Evolutionary conservation across 1,139 yeast genomes (phyloP).

Genomic region (Sugiyamaella japonica): DNA sequence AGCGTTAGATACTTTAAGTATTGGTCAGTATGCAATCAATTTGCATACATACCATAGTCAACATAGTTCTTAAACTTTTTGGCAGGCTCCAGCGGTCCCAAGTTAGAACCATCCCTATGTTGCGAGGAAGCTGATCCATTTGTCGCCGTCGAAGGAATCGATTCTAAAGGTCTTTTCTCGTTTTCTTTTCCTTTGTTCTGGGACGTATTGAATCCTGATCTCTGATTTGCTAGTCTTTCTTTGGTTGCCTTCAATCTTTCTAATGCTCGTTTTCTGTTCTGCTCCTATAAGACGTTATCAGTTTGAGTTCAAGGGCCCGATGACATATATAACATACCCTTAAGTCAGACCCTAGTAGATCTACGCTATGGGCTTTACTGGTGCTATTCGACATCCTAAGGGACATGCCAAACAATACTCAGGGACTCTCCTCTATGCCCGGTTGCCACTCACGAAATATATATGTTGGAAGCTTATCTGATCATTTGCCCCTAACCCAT

Average conservation of each 20-base stretch:
- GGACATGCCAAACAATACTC: not conserved
- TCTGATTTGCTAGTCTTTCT: slow-evolving; percentile 30
- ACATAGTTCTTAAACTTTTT: slow-evolving; percentile 59
- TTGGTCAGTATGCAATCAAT: not conserved
- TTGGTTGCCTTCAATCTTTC: slow-evolving; percentile 55
- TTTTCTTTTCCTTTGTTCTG: slow-evolving; percentile 10
- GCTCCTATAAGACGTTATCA: slow-evolving; percentile 40
- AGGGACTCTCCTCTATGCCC: not conserved
- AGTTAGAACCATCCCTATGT: slow-evolving; percentile 27
- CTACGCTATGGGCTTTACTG: not conserved
- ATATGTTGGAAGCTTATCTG: not conserved
- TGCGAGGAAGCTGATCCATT: slow-evolving; percentile 14
- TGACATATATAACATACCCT: not conserved
- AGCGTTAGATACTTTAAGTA: slow-evolving; percentile 3
- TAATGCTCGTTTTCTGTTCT: slow-evolving; percentile 58
- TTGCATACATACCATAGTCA: slow-evolving; percentile 56
- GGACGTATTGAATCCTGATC: slow-evolving; percentile 7
- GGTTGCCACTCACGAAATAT: not conserved
- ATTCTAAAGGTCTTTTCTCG: slow-evolving; percentile 7
- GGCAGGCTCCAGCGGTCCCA: slow-evolving; percentile 29
- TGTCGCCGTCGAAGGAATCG: slow-evolving; percentile 2
- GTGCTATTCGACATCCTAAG: not conserved
- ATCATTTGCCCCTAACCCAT: not conserved
- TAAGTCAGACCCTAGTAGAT: not conserved
- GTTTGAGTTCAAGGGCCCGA: not conserved